Evolutionary conservation across 495 filamentous ascomycete genomes (phyloP).

Genomic region (Tuber borchii): DNA sequence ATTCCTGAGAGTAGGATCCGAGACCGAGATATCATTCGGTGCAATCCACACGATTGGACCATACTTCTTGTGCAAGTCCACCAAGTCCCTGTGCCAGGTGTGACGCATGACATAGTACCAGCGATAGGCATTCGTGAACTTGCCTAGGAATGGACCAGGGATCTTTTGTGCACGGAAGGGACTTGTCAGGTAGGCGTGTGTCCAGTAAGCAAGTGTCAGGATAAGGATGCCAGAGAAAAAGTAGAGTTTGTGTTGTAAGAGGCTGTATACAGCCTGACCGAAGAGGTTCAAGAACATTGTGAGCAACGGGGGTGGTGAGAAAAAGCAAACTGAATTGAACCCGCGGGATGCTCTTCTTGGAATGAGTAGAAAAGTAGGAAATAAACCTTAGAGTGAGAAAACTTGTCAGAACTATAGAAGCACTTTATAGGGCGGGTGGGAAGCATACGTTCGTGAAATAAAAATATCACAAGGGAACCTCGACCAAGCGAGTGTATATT

Average conservation of each 20-base stretch:
- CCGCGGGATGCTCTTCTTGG: background rate
- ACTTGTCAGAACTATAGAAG: background rate
- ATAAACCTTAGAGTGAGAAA: background rate
- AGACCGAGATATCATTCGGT: conserved; percentile 61
- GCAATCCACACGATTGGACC: conserved; percentile 66
- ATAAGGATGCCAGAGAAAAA: background rate
- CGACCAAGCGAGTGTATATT: background rate
- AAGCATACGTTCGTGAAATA: background rate
- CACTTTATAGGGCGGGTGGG: background rate
- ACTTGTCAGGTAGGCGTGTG: conserved; percentile 19
- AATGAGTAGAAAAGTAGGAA: background rate
- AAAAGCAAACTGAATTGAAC: background rate
- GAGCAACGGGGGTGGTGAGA: background rate
- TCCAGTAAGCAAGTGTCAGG: conserved; percentile 19
- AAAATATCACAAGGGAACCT: background rate
- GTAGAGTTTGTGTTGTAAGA: conserved; percentile 21
- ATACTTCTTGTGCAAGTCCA: conserved; percentile 61
- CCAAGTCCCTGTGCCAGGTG: conserved; percentile 59
- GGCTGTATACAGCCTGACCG: background rate
- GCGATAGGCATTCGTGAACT: conserved; percentile 63
- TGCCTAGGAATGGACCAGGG: conserved; percentile 62
- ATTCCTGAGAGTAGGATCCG: conserved; percentile 61
- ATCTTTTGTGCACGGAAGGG: conserved; percentile 29
- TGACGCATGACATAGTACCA: conserved; percentile 59
- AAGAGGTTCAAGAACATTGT: background rate